These are phyloP conservation scores for Boletus reticuloceps DNA, from an alignment of 768 basidiomycete genomes.

Conservation along the genomic window DNA sequence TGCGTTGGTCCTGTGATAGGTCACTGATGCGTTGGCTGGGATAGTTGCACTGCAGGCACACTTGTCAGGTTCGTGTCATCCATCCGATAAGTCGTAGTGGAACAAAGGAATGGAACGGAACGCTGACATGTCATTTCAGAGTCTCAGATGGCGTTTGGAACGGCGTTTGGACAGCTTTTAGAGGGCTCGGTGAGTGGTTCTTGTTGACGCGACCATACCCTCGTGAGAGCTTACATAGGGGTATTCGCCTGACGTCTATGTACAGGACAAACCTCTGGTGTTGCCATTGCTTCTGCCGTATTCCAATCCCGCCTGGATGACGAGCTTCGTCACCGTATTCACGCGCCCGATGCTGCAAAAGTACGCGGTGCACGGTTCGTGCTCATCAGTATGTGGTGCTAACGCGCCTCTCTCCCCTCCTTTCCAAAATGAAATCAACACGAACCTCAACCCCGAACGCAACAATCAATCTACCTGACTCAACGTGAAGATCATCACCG, in stretches of 20 bases:
- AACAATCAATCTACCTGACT: too few species aligned
- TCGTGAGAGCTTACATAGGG: too few species aligned
- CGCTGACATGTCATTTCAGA: slow-evolving; percentile 5
- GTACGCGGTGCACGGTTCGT: neutral
- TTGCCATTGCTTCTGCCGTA: slow-evolving; percentile 21
- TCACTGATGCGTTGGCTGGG: neutral
- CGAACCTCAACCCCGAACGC: too few species aligned
- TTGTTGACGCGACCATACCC: neutral
- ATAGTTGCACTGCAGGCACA: slow-evolving; percentile 1
- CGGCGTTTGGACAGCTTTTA: slow-evolving; percentile 22
- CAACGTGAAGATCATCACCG: slow-evolving; percentile 9
- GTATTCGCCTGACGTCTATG: neutral
- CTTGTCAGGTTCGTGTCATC: neutral
- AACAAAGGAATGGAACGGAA: neutral
- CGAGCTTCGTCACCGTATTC: slow-evolving; percentile 15
- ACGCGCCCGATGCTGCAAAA: slow-evolving; percentile 7
- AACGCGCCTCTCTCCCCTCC: neutral
- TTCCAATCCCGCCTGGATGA: slow-evolving; percentile 17
- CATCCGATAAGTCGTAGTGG: too few species aligned
- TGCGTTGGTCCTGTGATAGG: neutral
- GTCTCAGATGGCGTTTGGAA: slow-evolving; percentile 21
- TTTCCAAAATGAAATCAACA: neutral
- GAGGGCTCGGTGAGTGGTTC: slow-evolving; percentile 9
- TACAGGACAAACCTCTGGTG: slow-evolving; percentile 22
- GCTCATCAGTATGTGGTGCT: neutral